Percentiles rank a stretch among this genome's conserved stretches.
These are phyloP conservation scores for Senecio squalidus DNA, from an alignment of 140 eudicot species.

Conservation along the genomic window DNA sequence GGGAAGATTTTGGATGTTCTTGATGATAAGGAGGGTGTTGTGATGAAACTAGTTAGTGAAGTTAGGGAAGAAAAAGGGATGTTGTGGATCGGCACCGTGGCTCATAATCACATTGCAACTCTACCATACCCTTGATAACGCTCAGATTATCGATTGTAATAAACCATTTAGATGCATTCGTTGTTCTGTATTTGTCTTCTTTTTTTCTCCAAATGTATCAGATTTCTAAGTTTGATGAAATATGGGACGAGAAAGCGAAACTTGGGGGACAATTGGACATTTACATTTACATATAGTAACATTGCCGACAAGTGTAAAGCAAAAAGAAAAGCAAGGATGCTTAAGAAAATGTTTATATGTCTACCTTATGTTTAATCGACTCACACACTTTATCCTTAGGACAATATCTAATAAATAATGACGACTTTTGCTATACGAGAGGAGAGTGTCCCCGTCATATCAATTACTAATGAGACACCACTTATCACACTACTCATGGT, in stretches of 20 bases:
- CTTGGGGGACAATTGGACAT: not conserved
- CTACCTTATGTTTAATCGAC: no score
- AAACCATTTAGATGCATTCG: constrained; percentile 26
- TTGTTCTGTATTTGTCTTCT: constrained; percentile 20
- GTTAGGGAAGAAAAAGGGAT: constrained; percentile 81
- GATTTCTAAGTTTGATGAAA: constrained; percentile 12
- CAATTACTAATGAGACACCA: no score
- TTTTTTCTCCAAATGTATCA: constrained; percentile 13
- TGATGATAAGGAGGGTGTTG: constrained; percentile 75
- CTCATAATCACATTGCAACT: constrained; percentile 94
- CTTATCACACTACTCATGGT: no score
- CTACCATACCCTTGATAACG: constrained; percentile 51
- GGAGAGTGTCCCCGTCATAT: no score
- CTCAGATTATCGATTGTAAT: constrained; percentile 19
- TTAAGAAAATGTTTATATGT: no score
- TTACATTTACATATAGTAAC: not conserved
- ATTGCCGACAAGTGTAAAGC: no score
- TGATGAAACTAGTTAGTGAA: constrained; percentile 89
- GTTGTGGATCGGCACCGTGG: constrained; percentile 99
- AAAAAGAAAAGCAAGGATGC: no score
- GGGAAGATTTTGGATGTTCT: constrained; percentile 82
- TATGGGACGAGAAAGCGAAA: not conserved
- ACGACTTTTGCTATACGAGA: no score
- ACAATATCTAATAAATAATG: no score
- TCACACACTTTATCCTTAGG: no score